phyloP scores from a whole-genome alignment of 805 yeast genomes.

The Sungouiozyma intestinalis region DNA sequence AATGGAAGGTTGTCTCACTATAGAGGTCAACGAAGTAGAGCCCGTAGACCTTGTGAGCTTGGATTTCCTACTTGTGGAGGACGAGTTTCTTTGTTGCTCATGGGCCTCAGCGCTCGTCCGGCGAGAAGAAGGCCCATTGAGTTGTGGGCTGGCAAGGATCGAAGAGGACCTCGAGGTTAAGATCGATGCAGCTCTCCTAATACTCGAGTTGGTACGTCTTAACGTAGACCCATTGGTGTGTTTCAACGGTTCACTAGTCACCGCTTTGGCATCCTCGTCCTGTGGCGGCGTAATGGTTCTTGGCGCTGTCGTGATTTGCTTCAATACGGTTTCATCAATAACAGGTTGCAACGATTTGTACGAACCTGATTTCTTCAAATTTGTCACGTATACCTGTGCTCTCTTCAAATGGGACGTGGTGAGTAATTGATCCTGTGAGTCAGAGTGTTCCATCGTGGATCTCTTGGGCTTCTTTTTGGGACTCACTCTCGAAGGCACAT shows the following conservation, averaged over 20 bases:
- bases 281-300: neutral
- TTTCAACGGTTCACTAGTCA: slow-evolving; percentile 3
- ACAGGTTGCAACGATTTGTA: slow-evolving; percentile 14
- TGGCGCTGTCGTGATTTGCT: neutral
- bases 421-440: slow-evolving; percentile 10
- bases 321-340: neutral
- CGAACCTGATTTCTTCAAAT: slow-evolving; percentile 22
- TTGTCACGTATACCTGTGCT: slow-evolving; percentile 23
- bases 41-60: slow-evolving; percentile 21
- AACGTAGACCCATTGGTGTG: slow-evolving; percentile 12
- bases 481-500: neutral
- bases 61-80: slow-evolving; percentile 2
- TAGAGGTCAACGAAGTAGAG: slow-evolving; percentile 16
- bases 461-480: slow-evolving; percentile 4
- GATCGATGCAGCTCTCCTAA: slow-evolving; percentile 29
- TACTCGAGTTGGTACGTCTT: slow-evolving; percentile 28
- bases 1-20: slow-evolving; percentile 27
- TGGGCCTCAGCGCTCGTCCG: neutral
- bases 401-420: slow-evolving; percentile 22
- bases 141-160: neutral
- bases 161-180: slow-evolving; percentile 14
- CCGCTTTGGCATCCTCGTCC: neutral
- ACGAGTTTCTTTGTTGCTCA: slow-evolving; percentile 3
- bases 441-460: slow-evolving; percentile 7
- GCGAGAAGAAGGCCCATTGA: neutral